Conservation (phyloP, 2,329 filamentous ascomycete genomes). For the Huntiella moniliformis region DNA sequence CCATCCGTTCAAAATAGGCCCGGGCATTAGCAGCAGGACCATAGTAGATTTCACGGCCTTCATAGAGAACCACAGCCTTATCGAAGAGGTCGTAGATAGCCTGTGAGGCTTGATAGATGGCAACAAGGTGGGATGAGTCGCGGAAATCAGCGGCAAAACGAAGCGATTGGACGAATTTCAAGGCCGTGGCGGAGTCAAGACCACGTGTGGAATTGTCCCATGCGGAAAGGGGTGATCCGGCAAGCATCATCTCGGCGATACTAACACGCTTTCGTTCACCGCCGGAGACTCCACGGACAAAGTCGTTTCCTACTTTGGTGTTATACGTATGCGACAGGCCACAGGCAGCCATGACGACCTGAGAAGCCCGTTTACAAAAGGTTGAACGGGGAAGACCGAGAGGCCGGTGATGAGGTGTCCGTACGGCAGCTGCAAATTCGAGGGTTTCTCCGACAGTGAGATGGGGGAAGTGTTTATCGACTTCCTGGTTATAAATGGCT, state of each 20-base stretch:
- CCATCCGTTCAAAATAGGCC: conserved; percentile 49
- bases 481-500: conserved; percentile 58
- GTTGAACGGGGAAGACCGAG: conserved; percentile 41
- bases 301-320: conserved; percentile 58
- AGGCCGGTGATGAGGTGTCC: conserved; percentile 47
- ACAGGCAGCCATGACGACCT: conserved; percentile 52
- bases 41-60: conserved; percentile 44
- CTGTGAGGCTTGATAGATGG: conserved; percentile 52
- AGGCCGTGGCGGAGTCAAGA: conserved; percentile 52
- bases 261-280: conserved; percentile 64
- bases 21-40: conserved; percentile 40
- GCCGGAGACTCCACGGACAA: conserved; percentile 51
- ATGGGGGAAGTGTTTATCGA: conserved; percentile 59
- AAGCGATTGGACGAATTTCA: conserved; percentile 53
- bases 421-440: conserved; percentile 49
- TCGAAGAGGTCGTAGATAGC: conserved; percentile 45
- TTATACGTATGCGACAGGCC: conserved; percentile 53
- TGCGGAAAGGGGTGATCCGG: conserved; percentile 31
- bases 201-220: conserved; percentile 65
- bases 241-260: conserved; percentile 60
- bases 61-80: conserved; percentile 39
- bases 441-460: conserved; percentile 58
- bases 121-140: conserved; percentile 42
- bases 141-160: conserved; percentile 46
- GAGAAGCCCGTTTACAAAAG: conserved; percentile 41